Evolutionary conservation across 352 stramenopile species (phyloP).

Genomic region (Globisporangium spiculum): DNA sequence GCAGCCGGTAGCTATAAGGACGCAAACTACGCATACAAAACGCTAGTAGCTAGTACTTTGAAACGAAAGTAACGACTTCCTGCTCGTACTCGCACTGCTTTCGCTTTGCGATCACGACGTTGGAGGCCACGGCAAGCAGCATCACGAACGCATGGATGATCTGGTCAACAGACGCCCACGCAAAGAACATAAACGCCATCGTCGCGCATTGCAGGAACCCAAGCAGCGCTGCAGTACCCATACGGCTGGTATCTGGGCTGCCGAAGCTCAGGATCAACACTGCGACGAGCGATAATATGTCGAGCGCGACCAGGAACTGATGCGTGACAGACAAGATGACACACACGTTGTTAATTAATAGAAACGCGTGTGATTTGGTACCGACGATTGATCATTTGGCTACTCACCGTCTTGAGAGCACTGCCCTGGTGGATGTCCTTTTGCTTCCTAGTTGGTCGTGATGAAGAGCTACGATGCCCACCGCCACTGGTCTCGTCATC

Average conservation of each 20-base stretch:
- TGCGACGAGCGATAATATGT: constrained; percentile 40
- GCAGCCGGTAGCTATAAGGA: not conserved
- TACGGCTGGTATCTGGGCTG: constrained; percentile 23
- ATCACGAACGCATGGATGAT: constrained; percentile 35
- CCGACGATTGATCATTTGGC: not conserved
- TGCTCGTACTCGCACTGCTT: constrained; percentile 29
- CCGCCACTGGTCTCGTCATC: not conserved
- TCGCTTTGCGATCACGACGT: constrained; percentile 20
- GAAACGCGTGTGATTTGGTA: not conserved
- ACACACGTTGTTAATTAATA: not conserved
- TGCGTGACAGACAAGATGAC: not conserved
- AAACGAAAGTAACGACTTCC: constrained; percentile 31
- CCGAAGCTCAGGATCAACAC: constrained; percentile 41
- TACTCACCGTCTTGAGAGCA: constrained; percentile 12
- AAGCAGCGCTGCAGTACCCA: constrained; percentile 40
- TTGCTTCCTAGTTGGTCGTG: not conserved
- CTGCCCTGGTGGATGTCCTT: constrained; percentile 11
- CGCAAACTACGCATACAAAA: not conserved
- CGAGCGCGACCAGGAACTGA: constrained; percentile 49
- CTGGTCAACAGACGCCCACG: constrained; percentile 32
- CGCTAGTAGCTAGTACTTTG: constrained; percentile 13
- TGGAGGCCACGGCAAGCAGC: constrained; percentile 27
- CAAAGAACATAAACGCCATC: constrained; percentile 36
- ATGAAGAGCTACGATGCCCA: not conserved
- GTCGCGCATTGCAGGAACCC: constrained; percentile 33